A percentile compares a stretch with the other conserved stretches of the same genome.
These are phyloP conservation scores for Capillidium rhysosporum DNA, from an alignment of 371 early-diverging fungal species.

Conservation along the genomic window DNA sequence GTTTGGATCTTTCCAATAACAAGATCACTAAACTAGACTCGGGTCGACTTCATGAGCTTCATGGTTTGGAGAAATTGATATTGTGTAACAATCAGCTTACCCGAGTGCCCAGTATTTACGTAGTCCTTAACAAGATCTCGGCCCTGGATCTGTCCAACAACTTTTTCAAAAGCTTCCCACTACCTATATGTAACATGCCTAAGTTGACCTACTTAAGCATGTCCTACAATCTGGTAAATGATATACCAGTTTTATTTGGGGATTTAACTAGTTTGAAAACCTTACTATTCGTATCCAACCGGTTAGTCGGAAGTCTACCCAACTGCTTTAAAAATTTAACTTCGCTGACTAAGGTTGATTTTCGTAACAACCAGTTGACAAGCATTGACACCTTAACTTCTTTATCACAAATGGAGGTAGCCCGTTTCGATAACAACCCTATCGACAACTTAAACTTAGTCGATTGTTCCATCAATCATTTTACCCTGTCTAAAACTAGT, in stretches of 20 bases:
- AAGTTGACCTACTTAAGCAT: conserved; percentile 49
- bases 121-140: conserved; percentile 29
- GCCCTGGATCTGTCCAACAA: conserved; percentile 72
- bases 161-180: conserved; percentile 36
- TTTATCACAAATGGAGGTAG: conserved; percentile 31
- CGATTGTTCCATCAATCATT: not conserved
- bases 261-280: conserved; percentile 27
- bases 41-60: conserved; percentile 31
- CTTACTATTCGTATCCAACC: conserved; percentile 46
- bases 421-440: conserved; percentile 46
- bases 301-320: conserved; percentile 40
- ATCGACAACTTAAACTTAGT: conserved; percentile 9
- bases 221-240: conserved; percentile 57
- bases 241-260: conserved; percentile 48
- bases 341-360: conserved; percentile 39
- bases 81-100: conserved; percentile 57
- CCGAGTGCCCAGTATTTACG: conserved; percentile 36
- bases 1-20: conserved; percentile 58
- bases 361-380: conserved; percentile 48
- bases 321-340: conserved; percentile 20
- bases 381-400: conserved; percentile 32
- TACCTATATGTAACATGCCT: conserved; percentile 27
- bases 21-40: conserved; percentile 32
- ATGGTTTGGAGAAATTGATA: conserved; percentile 28
- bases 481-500: conserved; percentile 15